Conservation (phyloP, 768 basidiomycete species). For the Chalciporus sphaerocephalus region DNA sequence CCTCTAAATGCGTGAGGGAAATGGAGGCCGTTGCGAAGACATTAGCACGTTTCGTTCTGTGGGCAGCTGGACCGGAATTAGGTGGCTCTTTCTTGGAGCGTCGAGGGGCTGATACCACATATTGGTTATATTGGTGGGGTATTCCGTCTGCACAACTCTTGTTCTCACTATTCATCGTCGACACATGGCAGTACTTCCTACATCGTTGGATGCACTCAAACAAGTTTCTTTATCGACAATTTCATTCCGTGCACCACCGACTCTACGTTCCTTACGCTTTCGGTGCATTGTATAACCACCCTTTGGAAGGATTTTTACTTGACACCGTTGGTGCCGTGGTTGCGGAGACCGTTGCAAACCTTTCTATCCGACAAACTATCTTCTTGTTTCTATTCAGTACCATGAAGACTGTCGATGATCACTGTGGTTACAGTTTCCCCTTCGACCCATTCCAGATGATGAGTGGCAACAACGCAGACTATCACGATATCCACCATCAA, state of each 20-base stretch:
- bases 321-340: conserved; percentile 78
- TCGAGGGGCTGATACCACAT: conserved; percentile 43
- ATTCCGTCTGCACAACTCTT: conserved; percentile 72
- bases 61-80: conserved; percentile 40
- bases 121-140: conserved; percentile 89
- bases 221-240: conserved; percentile 83
- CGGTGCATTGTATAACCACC: conserved; percentile 96
- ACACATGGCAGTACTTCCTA: conserved; percentile 97
- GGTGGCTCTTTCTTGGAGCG: conserved; percentile 35
- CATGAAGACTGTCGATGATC: conserved; percentile 93
- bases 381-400: conserved; percentile 81
- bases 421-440: conserved; percentile 86
- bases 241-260: conserved; percentile 93
- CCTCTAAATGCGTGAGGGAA: conserved; percentile 38
- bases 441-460: conserved; percentile 90
- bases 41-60: conserved; percentile 37
- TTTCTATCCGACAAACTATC: conserved; percentile 79
- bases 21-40: conserved; percentile 40
- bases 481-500: conserved; percentile 98
- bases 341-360: conserved; percentile 62
- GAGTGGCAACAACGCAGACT: conserved; percentile 88
- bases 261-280: conserved; percentile 97
- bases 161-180: conserved; percentile 83
- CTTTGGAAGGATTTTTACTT: conserved; percentile 87
- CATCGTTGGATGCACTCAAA: conserved; percentile 91